These are phyloP conservation scores for Cystobasidiaceae sp. DNA, from an alignment of 1,284 basidiomycete species.

Conservation along the genomic window DNA sequence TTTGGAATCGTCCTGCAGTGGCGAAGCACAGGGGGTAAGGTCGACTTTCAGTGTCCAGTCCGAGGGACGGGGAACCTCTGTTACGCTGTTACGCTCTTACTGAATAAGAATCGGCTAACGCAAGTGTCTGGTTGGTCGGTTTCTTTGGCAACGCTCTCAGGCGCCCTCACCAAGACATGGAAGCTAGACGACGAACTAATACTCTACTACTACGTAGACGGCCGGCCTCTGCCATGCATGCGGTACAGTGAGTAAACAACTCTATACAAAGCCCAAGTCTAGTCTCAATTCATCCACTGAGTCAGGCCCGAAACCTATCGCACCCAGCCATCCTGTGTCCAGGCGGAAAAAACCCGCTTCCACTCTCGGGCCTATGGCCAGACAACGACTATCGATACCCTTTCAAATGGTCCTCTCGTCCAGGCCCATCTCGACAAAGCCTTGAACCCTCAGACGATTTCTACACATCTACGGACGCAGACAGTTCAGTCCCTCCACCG, in stretches of 20 bases:
- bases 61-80: too few species aligned
- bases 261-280: too few species aligned
- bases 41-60: too few species aligned
- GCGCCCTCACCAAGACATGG: conserved; percentile 13
- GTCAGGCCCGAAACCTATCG: too few species aligned
- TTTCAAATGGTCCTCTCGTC: conserved; percentile 2
- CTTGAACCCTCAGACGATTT: neutral
- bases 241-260: neutral
- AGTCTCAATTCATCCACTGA: neutral
- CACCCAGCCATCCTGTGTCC: conserved; percentile 14
- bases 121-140: too few species aligned
- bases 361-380: conserved; percentile 21
- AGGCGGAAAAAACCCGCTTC: conserved; percentile 28
- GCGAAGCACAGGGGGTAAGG: conserved; percentile 17
- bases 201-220: conserved; percentile 25
- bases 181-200: conserved; percentile 15
- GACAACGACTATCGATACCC: conserved; percentile 16
- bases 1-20: conserved; percentile 22
- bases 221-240: conserved; percentile 16
- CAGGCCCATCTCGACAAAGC: neutral
- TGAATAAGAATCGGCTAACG: too few species aligned
- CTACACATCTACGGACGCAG: neutral
- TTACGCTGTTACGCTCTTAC: too few species aligned
- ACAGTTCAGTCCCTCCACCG: neutral
- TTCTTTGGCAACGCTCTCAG: neutral